Conservation (phyloP, 2,329 filamentous ascomycete species). For the Neurospora crassa region DNA sequence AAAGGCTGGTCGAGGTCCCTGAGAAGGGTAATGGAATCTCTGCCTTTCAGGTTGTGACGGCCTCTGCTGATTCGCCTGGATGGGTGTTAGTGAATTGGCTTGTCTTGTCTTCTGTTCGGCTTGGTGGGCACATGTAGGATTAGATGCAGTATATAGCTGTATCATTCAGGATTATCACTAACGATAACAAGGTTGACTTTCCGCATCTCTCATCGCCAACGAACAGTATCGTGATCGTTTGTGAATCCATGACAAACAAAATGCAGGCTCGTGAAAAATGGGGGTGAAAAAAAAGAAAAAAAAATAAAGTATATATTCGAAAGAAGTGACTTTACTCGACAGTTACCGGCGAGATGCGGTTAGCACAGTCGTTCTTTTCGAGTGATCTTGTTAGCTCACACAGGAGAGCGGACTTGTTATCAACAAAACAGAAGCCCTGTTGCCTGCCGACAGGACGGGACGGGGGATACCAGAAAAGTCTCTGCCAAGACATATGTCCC, state of each 20-base stretch:
- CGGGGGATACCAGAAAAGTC: not conserved
- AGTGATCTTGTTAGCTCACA: not conserved
- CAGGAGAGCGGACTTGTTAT: not conserved
- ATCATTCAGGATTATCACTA: conserved; percentile 22
- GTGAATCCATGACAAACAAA: conserved; percentile 31
- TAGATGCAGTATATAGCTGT: not conserved
- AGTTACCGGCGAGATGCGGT: not conserved
- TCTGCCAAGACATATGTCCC: not conserved
- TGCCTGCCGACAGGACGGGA: not conserved
- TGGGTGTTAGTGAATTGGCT: conserved; percentile 1
- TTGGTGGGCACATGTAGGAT: not conserved
- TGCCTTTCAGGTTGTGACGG: conserved; percentile 17
- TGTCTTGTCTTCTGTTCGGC: not conserved
- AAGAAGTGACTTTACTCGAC: not conserved
- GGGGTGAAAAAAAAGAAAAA: not conserved
- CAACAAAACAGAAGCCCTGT: not conserved
- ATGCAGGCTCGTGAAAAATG: not conserved
- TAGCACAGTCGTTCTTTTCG: not conserved
- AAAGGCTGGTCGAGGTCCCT: conserved; percentile 52
- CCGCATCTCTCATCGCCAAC: conserved; percentile 51
- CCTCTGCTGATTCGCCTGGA: conserved; percentile 43
- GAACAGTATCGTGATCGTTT: conserved; percentile 43
- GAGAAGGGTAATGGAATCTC: conserved; percentile 37
- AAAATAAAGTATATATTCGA: not conserved
- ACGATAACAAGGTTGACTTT: conserved; percentile 55